Conservation (phyloP, 345 rosid species). For the Lenwebbia sp. region DNA sequence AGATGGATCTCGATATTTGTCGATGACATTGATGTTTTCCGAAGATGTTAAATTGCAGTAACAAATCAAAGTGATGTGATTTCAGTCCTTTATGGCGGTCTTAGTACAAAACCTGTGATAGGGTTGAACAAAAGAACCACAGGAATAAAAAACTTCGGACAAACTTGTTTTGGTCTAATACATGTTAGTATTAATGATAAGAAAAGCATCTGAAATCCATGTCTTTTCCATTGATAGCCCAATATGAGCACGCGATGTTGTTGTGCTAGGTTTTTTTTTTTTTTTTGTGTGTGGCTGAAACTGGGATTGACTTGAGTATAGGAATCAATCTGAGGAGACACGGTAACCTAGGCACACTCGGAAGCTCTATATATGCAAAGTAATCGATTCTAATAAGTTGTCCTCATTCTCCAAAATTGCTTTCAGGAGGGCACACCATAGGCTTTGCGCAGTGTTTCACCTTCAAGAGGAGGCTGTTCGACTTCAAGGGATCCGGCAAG, state of each 20-base stretch:
- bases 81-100: too few relatives aligned
- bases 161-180: background rate
- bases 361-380: background rate
- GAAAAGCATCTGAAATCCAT: background rate
- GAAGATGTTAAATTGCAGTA: too few relatives aligned
- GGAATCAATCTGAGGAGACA: too few relatives aligned
- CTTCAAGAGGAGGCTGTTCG: constrained; percentile 66
- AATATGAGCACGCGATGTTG: too few relatives aligned
- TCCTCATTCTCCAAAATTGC: background rate
- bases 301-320: background rate
- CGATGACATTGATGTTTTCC: too few relatives aligned
- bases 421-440: constrained; percentile 77
- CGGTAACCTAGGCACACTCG: background rate
- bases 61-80: too few relatives aligned
- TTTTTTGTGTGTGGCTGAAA: background rate
- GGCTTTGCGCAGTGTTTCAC: constrained; percentile 85
- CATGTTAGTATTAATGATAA: background rate
- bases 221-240: background rate
- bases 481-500: constrained; percentile 61
- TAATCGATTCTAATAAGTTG: background rate
- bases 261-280: background rate
- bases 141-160: background rate
- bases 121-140: background rate
- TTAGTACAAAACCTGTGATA: too few relatives aligned
- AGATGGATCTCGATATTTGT: background rate